Conservation (phyloP, 2,329 filamentous ascomycete genomes). For the Emergomyces africanus region DNA sequence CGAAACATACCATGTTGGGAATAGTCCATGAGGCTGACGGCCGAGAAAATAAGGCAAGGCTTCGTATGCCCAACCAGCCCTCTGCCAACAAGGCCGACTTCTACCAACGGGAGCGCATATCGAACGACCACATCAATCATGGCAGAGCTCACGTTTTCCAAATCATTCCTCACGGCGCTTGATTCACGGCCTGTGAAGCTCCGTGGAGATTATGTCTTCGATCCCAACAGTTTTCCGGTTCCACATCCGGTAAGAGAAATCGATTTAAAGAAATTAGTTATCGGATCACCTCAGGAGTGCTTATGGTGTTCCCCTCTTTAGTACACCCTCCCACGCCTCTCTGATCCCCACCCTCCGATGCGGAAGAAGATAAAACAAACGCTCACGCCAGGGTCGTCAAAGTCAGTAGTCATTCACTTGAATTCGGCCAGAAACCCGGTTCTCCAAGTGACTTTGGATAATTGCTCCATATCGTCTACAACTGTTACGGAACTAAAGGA, state of each 20-base stretch:
- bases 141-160: slow-evolving; percentile 77
- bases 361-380: slow-evolving; percentile 27
- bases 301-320: slow-evolving; percentile 10
- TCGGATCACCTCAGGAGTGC: neutral
- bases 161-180: slow-evolving; percentile 66
- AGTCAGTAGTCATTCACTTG: slow-evolving; percentile 24
- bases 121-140: slow-evolving; percentile 33
- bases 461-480: slow-evolving; percentile 50
- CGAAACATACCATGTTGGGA: neutral
- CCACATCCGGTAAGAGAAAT: slow-evolving; percentile 54
- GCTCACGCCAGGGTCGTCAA: slow-evolving; percentile 26
- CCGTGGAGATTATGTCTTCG: slow-evolving; percentile 79
- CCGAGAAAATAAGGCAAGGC: too few relatives aligned
- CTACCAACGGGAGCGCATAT: neutral
- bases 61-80: neutral
- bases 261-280: neutral
- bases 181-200: slow-evolving; percentile 71
- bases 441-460: slow-evolving; percentile 52
- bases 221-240: slow-evolving; percentile 64
- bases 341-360: slow-evolving; percentile 29
- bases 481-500: slow-evolving; percentile 69
- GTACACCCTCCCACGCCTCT: slow-evolving; percentile 37
- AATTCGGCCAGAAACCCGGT: slow-evolving; percentile 58
- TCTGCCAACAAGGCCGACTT: neutral
- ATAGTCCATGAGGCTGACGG: too few relatives aligned